Base-by-base conservation (phyloP, 2,329 filamentous ascomycete species). In the Botrytis aclada region DNA sequence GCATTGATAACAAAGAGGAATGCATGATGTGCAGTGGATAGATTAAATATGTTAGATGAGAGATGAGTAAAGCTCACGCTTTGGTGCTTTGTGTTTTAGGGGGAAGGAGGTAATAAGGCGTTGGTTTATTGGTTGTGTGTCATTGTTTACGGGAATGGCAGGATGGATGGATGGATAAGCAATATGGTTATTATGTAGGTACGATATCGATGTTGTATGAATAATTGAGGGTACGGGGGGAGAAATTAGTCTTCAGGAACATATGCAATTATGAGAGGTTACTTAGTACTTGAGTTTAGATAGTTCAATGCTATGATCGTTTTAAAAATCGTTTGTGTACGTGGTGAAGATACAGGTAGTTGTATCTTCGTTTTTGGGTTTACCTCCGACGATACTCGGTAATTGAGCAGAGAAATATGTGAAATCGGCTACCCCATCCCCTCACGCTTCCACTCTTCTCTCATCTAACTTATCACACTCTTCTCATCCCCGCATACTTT, bases 1-100 rank as follows among this genome's bases (percentile, higher is more conserved):
- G 95, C 84, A 98, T 99, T 83, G 95, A 98, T 82, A 98, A 98
- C 86, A 94, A 92, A 78, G 96, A 99, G 82, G 88, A 92, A 65
- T 99, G 96, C 82, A 82, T 97, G 77, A 98, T 99, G 96, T 99
- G 96, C 90, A 97, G 93, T 84, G 95, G 95, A 86, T 98, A 80
- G 74, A 75, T 18, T 70, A 61, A 63, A 78, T 74, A 75, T 22
- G 34, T 39, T 29, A 8, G 37, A 54, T 54, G 62, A 34, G 62
- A 69, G 65, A 70, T 34, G n/a, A 72, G 41, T 54, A 39, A 8
- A 69, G 64, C 64, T 69, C 54, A 72, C 41, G 64, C 71, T 69
- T 39, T 54, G 10, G n/a, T 70, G 29, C 43, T 70, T 70, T 70
- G 39, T 43, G 16, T 16, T 66, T 39, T 51, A 12, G 47, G 47